phyloP scores from a whole-genome alignment of 352 stramenopile genomes.

The Phytophthora nicotianae region DNA sequence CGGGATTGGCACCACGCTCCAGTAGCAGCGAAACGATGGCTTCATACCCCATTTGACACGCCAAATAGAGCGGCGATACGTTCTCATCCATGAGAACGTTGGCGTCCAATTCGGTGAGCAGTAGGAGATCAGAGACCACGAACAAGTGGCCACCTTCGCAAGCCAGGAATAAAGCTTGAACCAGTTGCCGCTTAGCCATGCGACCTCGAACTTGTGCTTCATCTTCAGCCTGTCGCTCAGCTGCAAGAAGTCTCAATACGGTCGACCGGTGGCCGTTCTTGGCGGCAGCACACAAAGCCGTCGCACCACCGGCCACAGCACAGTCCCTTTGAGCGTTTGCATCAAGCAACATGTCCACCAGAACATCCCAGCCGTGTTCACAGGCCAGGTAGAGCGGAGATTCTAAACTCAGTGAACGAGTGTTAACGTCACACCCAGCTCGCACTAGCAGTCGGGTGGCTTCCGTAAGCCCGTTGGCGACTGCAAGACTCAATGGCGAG shows the following conservation, averaged over 20 bases:
- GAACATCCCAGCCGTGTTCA: conserved; percentile 74
- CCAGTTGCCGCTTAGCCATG: conserved; percentile 33
- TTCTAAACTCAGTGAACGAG: conserved; percentile 61
- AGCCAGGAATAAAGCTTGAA: conserved; percentile 79
- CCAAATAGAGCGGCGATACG: conserved; percentile 81
- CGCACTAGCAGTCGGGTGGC: conserved; percentile 50
- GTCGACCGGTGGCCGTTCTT: conserved; percentile 75
- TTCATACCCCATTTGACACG: conserved; percentile 84
- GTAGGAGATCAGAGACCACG: conserved; percentile 72
- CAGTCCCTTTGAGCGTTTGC: conserved; percentile 47
- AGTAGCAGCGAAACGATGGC: conserved; percentile 66
- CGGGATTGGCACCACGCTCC: conserved; percentile 58
- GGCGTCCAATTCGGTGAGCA: conserved; percentile 54
- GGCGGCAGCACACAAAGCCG: conserved; percentile 71
- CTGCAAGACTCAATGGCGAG: conserved; percentile 63
- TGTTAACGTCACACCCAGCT: conserved; percentile 61
- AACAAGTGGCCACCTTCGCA: conserved; percentile 73
- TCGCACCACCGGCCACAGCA: conserved; percentile 57
- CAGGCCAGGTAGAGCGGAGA: conserved; percentile 82
- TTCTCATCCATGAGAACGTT: conserved; percentile 83
- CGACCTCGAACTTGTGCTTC: conserved; percentile 6
- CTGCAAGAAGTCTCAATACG: conserved; percentile 60
- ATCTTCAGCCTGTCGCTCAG: conserved; percentile 30
- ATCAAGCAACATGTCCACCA: conserved; percentile 67
- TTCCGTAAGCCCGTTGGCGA: conserved; percentile 58